phyloP scores from a whole-genome alignment of 148 eudicot species.

The Dianthus caryophyllus region DNA sequence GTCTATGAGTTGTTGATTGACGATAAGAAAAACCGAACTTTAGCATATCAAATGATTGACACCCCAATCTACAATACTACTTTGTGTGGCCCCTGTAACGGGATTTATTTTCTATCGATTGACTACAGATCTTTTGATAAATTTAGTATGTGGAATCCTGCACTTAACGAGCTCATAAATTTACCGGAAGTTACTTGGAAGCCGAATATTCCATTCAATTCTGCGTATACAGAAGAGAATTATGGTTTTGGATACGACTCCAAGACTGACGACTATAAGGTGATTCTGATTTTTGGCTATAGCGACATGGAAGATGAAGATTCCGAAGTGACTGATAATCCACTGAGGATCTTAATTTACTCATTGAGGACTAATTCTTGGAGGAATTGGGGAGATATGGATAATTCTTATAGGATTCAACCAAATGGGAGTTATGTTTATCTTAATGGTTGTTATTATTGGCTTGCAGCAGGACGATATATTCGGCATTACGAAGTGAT shows the following conservation, averaged over 20 bases:
- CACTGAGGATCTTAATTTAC: constrained; percentile 9
- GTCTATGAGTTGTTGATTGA: constrained; percentile 12
- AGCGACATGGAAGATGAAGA: too few species aligned
- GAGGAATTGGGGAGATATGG: constrained; percentile 21
- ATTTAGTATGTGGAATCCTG: constrained; percentile 14
- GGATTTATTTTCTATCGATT: constrained; percentile 10
- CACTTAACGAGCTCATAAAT: neutral
- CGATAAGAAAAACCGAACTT: neutral
- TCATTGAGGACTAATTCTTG: constrained; percentile 18
- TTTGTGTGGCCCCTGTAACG: constrained; percentile 18
- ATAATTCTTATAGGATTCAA: neutral
- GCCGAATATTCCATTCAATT: neutral
- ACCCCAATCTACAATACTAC: neutral
- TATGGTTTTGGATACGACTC: too few species aligned
- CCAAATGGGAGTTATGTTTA: neutral
- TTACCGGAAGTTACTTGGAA: neutral
- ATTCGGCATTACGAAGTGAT: neutral
- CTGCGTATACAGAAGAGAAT: too few species aligned
- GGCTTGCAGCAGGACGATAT: neutral
- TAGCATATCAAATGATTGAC: neutral
- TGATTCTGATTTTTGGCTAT: too few species aligned
- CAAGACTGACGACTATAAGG: too few species aligned
- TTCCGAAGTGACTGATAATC: neutral
- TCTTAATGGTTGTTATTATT: constrained; percentile 17
- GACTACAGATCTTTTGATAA: too few species aligned